phyloP scores from a whole-genome alignment of 129 eudicot species.

The Escallonia rubra region DNA sequence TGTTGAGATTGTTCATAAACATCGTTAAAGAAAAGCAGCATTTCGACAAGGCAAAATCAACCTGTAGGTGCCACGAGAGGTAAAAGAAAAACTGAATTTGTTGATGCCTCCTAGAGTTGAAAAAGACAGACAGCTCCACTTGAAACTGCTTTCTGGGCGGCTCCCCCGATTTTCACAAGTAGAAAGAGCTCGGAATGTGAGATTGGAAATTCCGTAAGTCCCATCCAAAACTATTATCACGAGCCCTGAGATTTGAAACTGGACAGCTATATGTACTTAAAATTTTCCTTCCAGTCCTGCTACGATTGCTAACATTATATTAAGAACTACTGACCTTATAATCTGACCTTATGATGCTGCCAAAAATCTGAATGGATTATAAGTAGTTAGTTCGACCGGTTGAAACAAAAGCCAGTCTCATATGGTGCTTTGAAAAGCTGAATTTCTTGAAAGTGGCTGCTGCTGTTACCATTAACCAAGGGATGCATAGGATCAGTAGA shows the following conservation, averaged over 20 bases:
- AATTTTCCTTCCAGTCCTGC: background rate
- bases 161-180: no score
- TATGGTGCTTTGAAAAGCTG: constrained; percentile 32
- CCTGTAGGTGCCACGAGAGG: no score
- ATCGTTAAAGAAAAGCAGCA: no score
- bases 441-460: constrained; percentile 34
- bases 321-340: background rate
- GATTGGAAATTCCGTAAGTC: no score
- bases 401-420: constrained; percentile 46
- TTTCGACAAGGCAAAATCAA: no score
- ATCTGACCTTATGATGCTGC: background rate
- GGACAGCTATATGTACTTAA: constrained; percentile 1
- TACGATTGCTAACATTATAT: background rate
- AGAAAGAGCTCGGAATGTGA: no score
- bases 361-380: background rate
- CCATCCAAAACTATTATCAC: no score
- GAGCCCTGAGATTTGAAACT: background rate
- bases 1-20: no score
- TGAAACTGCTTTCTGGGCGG: no score
- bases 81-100: no score
- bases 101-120: no score
- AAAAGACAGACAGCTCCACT: no score
- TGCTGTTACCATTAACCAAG: constrained; percentile 14
- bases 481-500: constrained; percentile 22
- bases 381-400: constrained; percentile 23